phyloP scores from a whole-genome alignment of 2,329 filamentous ascomycete genomes.

The Paraphaeosphaeria sporulosa region DNA sequence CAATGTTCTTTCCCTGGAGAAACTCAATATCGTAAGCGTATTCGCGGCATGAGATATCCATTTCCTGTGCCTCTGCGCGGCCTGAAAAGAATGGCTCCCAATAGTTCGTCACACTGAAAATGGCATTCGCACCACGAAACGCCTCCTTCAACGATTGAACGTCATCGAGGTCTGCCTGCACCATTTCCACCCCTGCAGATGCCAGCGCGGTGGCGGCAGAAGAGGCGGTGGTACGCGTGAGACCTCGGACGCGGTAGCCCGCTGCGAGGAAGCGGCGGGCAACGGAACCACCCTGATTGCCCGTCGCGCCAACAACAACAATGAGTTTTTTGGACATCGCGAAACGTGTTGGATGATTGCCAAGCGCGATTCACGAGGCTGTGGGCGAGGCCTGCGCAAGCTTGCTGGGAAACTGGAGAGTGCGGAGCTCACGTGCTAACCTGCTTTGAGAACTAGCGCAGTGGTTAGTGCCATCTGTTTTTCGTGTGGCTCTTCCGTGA shows the following conservation, averaged over 20 bases:
- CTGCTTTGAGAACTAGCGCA: not conserved
- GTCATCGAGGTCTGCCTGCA: slow-evolving; percentile 46
- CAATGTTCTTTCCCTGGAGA: slow-evolving; percentile 39
- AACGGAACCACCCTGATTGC: slow-evolving; percentile 36
- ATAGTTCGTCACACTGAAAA: slow-evolving; percentile 51
- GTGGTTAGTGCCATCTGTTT: not conserved
- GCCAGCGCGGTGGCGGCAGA: slow-evolving; percentile 28
- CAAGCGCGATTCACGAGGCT: not conserved
- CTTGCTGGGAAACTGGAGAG: not conserved
- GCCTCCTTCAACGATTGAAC: slow-evolving; percentile 39
- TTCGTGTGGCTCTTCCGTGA: not conserved
- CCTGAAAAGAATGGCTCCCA: slow-evolving; percentile 32
- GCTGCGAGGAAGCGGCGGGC: slow-evolving; percentile 49
- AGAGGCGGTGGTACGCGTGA: slow-evolving; percentile 51
- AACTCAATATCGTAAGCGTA: slow-evolving; percentile 34
- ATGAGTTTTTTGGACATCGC: slow-evolving; percentile 29
- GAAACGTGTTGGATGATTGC: no score
- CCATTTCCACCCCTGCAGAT: slow-evolving; percentile 48
- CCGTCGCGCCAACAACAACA: slow-evolving; percentile 36
- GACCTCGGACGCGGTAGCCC: slow-evolving; percentile 59
- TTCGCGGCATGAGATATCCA: slow-evolving; percentile 25
- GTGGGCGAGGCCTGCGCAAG: not conserved
- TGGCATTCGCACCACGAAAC: slow-evolving; percentile 48
- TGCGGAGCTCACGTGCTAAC: not conserved
- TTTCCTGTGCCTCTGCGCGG: slow-evolving; percentile 23